Percentiles rank a stretch among this genome's conserved stretches.
Evolutionary conservation across 148 eudicot species (phyloP).

Genomic region (Rhododendron henanense): DNA sequence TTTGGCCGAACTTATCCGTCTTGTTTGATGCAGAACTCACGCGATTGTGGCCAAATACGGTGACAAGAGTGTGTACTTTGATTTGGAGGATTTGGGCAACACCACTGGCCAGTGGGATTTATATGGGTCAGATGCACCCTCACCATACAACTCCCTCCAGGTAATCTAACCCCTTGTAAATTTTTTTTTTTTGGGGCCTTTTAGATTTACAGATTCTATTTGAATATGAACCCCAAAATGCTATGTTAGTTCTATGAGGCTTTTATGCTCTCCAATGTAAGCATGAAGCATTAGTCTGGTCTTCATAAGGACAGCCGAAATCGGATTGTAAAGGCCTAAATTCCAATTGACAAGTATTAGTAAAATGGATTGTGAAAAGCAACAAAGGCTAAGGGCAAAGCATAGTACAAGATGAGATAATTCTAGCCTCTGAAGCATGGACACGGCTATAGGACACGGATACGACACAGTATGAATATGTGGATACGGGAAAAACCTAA

Average conservation of each 20-base stretch:
- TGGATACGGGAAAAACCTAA: background rate
- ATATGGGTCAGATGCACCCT: slow-evolving; percentile 98
- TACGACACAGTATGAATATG: background rate
- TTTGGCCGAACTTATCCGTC: background rate
- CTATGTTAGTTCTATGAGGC: background rate
- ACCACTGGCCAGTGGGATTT: slow-evolving; percentile 99
- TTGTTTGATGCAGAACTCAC: slow-evolving; percentile 36
- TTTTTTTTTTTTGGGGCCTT: background rate
- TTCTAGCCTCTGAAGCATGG: background rate
- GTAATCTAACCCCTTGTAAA: slow-evolving; percentile 19
- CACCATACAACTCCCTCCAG: slow-evolving; percentile 97
- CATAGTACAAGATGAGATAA: background rate
- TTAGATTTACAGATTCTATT: background rate
- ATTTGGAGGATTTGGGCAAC: slow-evolving; percentile 90
- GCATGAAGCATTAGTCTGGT: background rate
- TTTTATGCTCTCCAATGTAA: background rate
- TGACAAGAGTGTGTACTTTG: slow-evolving; percentile 95
- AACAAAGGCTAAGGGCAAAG: background rate
- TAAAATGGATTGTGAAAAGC: background rate
- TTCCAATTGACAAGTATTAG: background rate
- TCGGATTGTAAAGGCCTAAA: background rate
- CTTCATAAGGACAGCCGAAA: background rate
- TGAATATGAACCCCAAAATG: background rate
- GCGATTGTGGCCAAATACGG: slow-evolving; percentile 91
- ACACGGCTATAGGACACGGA: background rate